phyloP scores from a whole-genome alignment of 2,329 filamentous ascomycete genomes.

The Fusarium agapanthi region DNA sequence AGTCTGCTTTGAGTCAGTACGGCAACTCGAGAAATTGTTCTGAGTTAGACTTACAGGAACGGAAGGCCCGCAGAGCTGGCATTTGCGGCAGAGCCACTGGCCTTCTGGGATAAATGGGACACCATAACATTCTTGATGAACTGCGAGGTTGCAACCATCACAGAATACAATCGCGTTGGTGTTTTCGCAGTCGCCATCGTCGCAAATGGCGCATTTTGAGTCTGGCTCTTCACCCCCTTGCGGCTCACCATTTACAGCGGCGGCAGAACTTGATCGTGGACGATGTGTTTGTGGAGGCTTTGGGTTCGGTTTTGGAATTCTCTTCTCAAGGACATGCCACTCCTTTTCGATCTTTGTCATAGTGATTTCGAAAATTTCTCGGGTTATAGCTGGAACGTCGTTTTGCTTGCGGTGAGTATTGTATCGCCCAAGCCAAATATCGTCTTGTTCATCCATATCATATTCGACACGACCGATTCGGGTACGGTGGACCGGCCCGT shows the following conservation, averaged over 20 bases:
- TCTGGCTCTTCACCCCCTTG: slow-evolving; percentile 89
- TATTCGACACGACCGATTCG: slow-evolving; percentile 88
- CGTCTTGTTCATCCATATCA: slow-evolving; percentile 99
- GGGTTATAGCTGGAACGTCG: slow-evolving; percentile 83
- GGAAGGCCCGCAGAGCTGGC: slow-evolving; percentile 91
- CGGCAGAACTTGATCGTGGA: slow-evolving; percentile 90
- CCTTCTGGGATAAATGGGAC: slow-evolving; percentile 99
- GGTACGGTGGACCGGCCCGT: slow-evolving; percentile 47
- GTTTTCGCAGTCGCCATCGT: slow-evolving; percentile 99
- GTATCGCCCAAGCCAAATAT: slow-evolving; percentile 90
- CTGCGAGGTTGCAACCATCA: slow-evolving; percentile 95
- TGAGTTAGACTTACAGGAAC: slow-evolving; percentile 70
- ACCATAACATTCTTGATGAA: slow-evolving; percentile 98
- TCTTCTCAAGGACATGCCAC: slow-evolving; percentile 94
- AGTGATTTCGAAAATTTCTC: slow-evolving; percentile 95
- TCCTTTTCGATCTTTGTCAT: slow-evolving; percentile 99
- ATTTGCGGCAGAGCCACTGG: slow-evolving; percentile 97
- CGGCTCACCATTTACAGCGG: slow-evolving; percentile 93
- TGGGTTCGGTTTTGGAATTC: slow-evolving; percentile 95
- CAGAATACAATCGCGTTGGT: slow-evolving; percentile 99
- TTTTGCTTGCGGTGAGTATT: slow-evolving; percentile 80
- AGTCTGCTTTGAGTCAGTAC: slow-evolving; percentile 60
- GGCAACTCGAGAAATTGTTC: background rate
- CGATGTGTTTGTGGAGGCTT: slow-evolving; percentile 95
- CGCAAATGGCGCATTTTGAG: slow-evolving; percentile 96